Evolutionary conservation across 2,329 filamentous ascomycete species (phyloP).

Genomic region (Fusarium irregulare): DNA sequence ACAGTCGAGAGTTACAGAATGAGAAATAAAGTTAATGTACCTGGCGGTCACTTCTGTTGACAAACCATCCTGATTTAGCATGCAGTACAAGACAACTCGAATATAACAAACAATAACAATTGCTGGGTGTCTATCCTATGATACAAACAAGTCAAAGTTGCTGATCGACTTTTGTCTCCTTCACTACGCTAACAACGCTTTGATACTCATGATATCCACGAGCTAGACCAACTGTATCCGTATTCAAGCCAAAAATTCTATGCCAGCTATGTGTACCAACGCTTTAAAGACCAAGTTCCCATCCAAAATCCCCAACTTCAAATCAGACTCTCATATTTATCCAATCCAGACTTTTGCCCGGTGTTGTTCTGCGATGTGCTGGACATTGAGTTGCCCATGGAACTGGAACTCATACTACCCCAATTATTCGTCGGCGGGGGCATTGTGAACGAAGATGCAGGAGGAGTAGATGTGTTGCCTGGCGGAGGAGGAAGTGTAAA

Average conservation of each 20-base stretch:
- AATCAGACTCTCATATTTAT: constrained; percentile 75
- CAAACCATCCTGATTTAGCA: not conserved
- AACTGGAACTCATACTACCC: constrained; percentile 34
- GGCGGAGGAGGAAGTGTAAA: constrained; percentile 71
- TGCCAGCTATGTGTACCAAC: constrained; percentile 3
- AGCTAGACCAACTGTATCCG: not conserved
- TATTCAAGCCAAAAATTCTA: constrained; percentile 16
- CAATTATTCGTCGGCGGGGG: constrained; percentile 54
- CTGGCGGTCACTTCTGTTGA: not conserved
- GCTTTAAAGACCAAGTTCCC: not conserved
- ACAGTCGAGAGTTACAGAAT: not conserved
- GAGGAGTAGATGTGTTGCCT: constrained; percentile 42
- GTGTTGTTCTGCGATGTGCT: constrained; percentile 37
- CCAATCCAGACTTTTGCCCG: constrained; percentile 64
- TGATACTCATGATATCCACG: not conserved
- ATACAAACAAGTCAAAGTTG: not conserved
- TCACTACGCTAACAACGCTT: not conserved
- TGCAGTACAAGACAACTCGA: not conserved
- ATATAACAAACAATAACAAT: not conserved
- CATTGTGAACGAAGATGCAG: constrained; percentile 59
- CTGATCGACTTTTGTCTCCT: not conserved
- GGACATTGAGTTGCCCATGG: constrained; percentile 5
- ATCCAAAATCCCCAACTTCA: constrained; percentile 48
- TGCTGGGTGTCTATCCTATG: not conserved
- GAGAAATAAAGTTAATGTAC: not conserved